Evolutionary conservation across 495 filamentous ascomycete genomes (phyloP).

Genomic region (Aspergillus kassunensis): DNA sequence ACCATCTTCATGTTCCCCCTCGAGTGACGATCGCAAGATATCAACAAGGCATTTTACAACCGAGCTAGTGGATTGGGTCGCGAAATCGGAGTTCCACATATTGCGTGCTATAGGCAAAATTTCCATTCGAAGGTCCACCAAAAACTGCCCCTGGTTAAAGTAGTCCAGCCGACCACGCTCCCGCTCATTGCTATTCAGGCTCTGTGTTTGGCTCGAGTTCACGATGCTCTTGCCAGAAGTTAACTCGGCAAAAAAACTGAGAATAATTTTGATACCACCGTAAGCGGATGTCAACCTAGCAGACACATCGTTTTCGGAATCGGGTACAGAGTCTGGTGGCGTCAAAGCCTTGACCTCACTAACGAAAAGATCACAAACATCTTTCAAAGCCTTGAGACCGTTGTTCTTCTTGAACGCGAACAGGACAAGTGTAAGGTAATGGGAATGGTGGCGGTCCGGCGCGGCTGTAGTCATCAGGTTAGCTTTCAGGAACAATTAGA

Average conservation of each 20-base stretch:
- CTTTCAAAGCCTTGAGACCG: constrained; percentile 69
- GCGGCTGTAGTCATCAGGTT: constrained; percentile 28
- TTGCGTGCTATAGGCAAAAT: constrained; percentile 73
- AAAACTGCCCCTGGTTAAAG: constrained; percentile 70
- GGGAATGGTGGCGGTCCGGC: constrained; percentile 54
- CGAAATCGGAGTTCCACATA: constrained; percentile 71
- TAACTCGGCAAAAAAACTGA: constrained; percentile 74
- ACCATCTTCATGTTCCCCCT: constrained; percentile 67
- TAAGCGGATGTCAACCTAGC: constrained; percentile 52
- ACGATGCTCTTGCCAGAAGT: constrained; percentile 70
- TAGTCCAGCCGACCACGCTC: constrained; percentile 59
- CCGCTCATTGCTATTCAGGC: constrained; percentile 52
- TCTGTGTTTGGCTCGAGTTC: constrained; percentile 65
- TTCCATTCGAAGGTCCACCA: constrained; percentile 81
- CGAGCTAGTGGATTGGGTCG: constrained; percentile 68
- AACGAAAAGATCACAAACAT: constrained; percentile 69
- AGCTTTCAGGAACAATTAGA: constrained; percentile 4
- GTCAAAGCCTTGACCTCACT: constrained; percentile 55
- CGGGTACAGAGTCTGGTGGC: constrained; percentile 29
- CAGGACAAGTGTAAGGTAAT: constrained; percentile 74
- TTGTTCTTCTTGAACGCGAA: constrained; percentile 78
- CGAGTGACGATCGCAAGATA: constrained; percentile 75
- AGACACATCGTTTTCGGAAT: constrained; percentile 44
- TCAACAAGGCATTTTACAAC: constrained; percentile 78
- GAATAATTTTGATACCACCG: constrained; percentile 76